Evolutionary conservation across 2,329 filamentous ascomycete species (phyloP), one percentile per base, ranked within the genome.

Genomic region (Ophiosphaerella korrae): DNA sequence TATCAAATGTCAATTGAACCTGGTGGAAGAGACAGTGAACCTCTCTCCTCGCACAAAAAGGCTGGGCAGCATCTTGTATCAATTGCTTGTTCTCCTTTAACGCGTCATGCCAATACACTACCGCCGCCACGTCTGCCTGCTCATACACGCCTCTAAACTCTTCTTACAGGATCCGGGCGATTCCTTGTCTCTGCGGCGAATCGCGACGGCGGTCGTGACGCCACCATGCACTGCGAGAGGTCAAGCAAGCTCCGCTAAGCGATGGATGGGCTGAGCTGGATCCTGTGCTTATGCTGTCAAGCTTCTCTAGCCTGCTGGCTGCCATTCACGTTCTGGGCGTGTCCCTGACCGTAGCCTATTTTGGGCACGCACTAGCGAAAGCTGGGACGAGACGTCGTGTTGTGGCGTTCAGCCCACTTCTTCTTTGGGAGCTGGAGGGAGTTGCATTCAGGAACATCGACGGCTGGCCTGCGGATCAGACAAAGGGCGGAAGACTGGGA

Each of bases 21-120:
- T 9, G 16, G 21, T 24, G 18, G 12, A 39, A 24, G 18, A 11
- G 21, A 29, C 26, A 29, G 18, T 21, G 18, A 21, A 21, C 18
- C 18, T 21, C 5, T 21, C 18, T 21, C 18, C 18, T 21, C 18
- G 3, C 18, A 21, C 18, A 21, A 21, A 21, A 21, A 21, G 18
- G 18, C 18, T 21, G 18, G 18, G 18, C 18, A 21, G 18, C 18
- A 21, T 29, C 26, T 11, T 42, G 41, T 42, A 42, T 31, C 7
- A n/a, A 42, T 7, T 13, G 31, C 41, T 42, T 34, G 18, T 42
- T 16, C 34, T 29, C 18, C 29, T 34, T 42, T 34, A 42, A 33
- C 41, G 29, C 41, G 41, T 42, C n/a, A 42, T 42, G 31, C 29
- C 41, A 42, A 42, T 42, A 42, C 29, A 34, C 41, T 42, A 34